A percentile compares a stretch with the other conserved stretches of the same genome.
phyloP scores from a whole-genome alignment of 345 rosid species.

The Combretum micranthum region DNA sequence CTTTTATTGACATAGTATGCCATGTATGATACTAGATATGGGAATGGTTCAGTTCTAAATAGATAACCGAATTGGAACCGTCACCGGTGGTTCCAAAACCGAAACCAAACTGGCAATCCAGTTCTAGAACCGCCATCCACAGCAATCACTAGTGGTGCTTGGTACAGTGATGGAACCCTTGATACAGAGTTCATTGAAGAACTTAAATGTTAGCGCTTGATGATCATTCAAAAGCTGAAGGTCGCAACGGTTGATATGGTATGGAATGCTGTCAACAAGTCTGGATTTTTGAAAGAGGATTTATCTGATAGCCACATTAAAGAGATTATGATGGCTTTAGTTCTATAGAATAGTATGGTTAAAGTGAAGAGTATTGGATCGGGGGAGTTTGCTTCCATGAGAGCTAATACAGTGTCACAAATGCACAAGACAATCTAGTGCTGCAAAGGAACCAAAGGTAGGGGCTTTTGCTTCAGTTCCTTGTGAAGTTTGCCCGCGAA shows the following conservation, averaged over 20 bases:
- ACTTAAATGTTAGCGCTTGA: constrained; percentile 33
- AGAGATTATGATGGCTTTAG: constrained; percentile 58
- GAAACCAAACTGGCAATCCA: too few species aligned
- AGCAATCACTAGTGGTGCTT: constrained; percentile 71
- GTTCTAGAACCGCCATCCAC: constrained; percentile 56
- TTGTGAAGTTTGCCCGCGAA: constrained; percentile 76
- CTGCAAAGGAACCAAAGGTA: too few species aligned
- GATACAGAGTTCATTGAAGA: constrained; percentile 31
- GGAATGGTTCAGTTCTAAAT: too few species aligned
- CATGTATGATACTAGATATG: too few species aligned
- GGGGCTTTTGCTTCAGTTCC: constrained; percentile 67
- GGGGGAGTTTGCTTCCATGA: too few species aligned
- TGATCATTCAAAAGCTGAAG: constrained; percentile 20
- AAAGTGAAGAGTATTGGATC: constrained; percentile 59
- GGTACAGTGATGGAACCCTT: constrained; percentile 63
- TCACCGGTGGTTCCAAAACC: too few species aligned
- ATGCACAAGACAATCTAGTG: too few species aligned
- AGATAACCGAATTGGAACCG: too few species aligned
- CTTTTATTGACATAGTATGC: too few species aligned
- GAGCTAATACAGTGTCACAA: too few species aligned
- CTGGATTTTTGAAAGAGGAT: constrained; percentile 22
- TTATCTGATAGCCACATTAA: constrained; percentile 33
- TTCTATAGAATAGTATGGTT: constrained; percentile 51
- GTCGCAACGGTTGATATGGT: constrained; percentile 50
- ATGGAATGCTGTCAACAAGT: constrained; percentile 22